Evolutionary conservation across 2,329 filamentous ascomycete genomes (phyloP).

Genomic region (Blumeriella jaapii): DNA sequence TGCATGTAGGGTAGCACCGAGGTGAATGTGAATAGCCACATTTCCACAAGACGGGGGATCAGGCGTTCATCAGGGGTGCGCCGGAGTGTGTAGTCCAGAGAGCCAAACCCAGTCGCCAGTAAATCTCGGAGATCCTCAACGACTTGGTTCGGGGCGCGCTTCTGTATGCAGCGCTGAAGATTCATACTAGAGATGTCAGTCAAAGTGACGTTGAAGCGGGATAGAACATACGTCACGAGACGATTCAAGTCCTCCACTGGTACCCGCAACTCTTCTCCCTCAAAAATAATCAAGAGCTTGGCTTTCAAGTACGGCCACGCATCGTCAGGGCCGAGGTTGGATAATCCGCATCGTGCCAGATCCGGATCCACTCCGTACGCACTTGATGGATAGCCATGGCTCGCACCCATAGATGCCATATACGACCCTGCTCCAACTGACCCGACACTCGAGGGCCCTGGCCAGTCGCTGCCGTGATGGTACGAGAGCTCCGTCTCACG

Average conservation of each 20-base stretch:
- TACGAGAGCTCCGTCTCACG: slow-evolving; percentile 27
- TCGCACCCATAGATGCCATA: slow-evolving; percentile 14
- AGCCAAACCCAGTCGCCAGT: slow-evolving; percentile 69
- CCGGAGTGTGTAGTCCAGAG: slow-evolving; percentile 72
- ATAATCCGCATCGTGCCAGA: slow-evolving; percentile 48
- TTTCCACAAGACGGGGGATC: slow-evolving; percentile 81
- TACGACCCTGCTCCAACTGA: slow-evolving; percentile 33
- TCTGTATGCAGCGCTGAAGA: slow-evolving; percentile 67
- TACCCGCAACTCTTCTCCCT: slow-evolving; percentile 67
- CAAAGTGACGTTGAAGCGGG: neutral
- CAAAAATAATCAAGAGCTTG: slow-evolving; percentile 66
- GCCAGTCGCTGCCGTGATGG: slow-evolving; percentile 32
- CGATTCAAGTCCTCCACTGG: slow-evolving; percentile 77
- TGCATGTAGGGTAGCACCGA: slow-evolving; percentile 87
- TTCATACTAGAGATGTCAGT: slow-evolving; percentile 24
- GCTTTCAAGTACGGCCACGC: slow-evolving; percentile 74
- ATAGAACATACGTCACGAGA: slow-evolving; percentile 46
- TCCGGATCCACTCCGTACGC: slow-evolving; percentile 42
- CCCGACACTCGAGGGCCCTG: slow-evolving; percentile 40
- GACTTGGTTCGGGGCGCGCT: slow-evolving; percentile 56
- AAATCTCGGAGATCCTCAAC: slow-evolving; percentile 69
- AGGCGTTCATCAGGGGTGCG: slow-evolving; percentile 73
- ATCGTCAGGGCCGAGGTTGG: slow-evolving; percentile 63
- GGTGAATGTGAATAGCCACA: slow-evolving; percentile 91
- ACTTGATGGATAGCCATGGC: slow-evolving; percentile 24